Evolutionary conservation across 2,329 filamentous ascomycete species (phyloP).

Genomic region (Stagonosporopsis rhizophila): DNA sequence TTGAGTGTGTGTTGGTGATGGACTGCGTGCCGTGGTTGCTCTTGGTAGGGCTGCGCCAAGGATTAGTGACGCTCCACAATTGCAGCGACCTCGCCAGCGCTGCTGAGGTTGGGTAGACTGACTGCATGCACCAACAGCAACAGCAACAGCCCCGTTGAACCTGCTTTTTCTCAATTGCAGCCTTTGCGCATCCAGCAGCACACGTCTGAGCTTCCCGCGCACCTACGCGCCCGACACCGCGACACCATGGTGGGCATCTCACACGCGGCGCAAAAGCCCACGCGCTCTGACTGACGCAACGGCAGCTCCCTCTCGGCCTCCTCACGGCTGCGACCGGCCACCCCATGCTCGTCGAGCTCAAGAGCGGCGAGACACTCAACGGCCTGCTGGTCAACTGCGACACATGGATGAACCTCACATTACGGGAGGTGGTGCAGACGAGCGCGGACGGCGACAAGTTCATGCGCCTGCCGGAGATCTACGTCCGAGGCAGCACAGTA

Average conservation of each 20-base stretch:
- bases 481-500: conserved; percentile 97
- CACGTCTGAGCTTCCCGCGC: not conserved
- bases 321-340: conserved; percentile 96
- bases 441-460: conserved; percentile 95
- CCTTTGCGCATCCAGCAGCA: not conserved
- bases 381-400: conserved; percentile 96
- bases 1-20: no score
- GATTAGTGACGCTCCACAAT: conserved; percentile 20
- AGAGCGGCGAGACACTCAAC: conserved; percentile 97
- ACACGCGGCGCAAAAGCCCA: conserved; percentile 1
- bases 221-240: not conserved
- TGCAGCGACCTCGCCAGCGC: conserved; percentile 9
- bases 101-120: no score
- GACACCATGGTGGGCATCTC: conserved; percentile 33
- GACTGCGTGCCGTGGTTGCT: no score
- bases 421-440: conserved; percentile 97
- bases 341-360: conserved; percentile 96
- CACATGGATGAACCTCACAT: conserved; percentile 98
- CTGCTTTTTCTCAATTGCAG: not conserved
- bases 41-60: no score
- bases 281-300: conserved; percentile 7
- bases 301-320: conserved; percentile 73
- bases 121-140: no score
- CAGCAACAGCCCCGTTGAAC: not conserved
- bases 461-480: conserved; percentile 88